Evolutionary conservation across 768 basidiomycete genomes (phyloP), one percentile per base, ranked within the genome.

Genomic region (Glaciozyma antarctica): DNA sequence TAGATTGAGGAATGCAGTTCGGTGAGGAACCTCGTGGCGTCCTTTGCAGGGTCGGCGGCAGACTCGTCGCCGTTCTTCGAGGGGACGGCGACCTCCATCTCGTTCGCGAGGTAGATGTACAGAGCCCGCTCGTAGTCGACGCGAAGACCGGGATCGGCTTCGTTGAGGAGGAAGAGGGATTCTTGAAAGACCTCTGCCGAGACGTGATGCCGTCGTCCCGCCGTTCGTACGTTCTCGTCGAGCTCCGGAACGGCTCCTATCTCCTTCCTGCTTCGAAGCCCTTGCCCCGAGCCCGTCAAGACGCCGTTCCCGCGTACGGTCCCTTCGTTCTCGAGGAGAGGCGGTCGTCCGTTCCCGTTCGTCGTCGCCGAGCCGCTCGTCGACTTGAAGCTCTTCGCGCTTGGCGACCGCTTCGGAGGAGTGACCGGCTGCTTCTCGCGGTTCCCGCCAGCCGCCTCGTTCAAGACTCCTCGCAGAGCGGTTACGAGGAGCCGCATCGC

Each of bases 91-190:
- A 52, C 10, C 17, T 60, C 53, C 15, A 64, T 30, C 47, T 69
- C 68, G 2, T 21, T 9, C 9, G 47, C 13, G 52, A 66, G 28
- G 65, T 63, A 69, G 26, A 32, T 28, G 45, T 30, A 22, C 5
- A 57, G 24, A 12, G 57, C 55, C 3, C 26, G 30, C 51, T 38
- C 59, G 47, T 66, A 66, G 22, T 64, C 62, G 55, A 57, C 2
- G 0, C 68, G 64, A 0, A 63, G 26, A n/a, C 21, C 24, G 12
- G 60, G n/a, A 38, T 66, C 62, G 44, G 59, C 57, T 12, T 58
- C 56, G 44, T 44, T 49, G 45, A 69, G 65, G 51, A 69, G 65
- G 56, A 64, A 63, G 26, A 69, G 64, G 2, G 68, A 64, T 5
- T 52, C 60, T 12, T 54, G 32, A 44, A 66, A 61, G 17, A 62